These are phyloP conservation scores for Pseudocercospora musae DNA, from an alignment of 2,329 filamentous ascomycete genomes.

Conservation along the genomic window DNA sequence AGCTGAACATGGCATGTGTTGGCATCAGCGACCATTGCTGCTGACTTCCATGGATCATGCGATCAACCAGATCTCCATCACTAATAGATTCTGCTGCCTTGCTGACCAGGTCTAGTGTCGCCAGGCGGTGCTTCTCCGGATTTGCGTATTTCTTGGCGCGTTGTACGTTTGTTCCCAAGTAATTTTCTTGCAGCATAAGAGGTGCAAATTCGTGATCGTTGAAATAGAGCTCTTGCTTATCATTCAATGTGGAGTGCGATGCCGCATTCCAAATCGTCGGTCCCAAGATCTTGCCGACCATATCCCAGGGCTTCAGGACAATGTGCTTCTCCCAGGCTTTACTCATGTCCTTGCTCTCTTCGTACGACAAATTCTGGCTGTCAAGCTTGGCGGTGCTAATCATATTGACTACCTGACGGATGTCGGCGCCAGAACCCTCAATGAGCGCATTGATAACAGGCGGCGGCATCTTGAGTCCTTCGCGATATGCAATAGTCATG, in stretches of 20 bases:
- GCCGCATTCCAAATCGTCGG: constrained; percentile 79
- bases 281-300: constrained; percentile 85
- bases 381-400: constrained; percentile 90
- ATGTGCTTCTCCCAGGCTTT: constrained; percentile 99
- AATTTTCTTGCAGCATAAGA: constrained; percentile 98
- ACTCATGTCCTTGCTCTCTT: constrained; percentile 87
- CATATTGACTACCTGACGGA: constrained; percentile 98
- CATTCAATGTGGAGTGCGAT: constrained; percentile 85
- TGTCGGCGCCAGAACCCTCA: constrained; percentile 92
- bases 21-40: constrained; percentile 99
- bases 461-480: constrained; percentile 79
- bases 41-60: constrained; percentile 97
- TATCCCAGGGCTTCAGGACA: constrained; percentile 96
- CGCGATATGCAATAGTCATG: constrained; percentile 90
- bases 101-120: constrained; percentile 80
- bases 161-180: constrained; percentile 77
- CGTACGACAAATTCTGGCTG: constrained; percentile 72
- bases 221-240: constrained; percentile 98
- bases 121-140: constrained; percentile 66
- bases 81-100: constrained; percentile 93
- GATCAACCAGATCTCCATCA: constrained; percentile 90
- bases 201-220: constrained; percentile 98
- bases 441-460: constrained; percentile 89
- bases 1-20: constrained; percentile 90
- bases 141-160: constrained; percentile 58